phyloP scores from a whole-genome alignment of 768 basidiomycete genomes.

The Suillus subluteus region DNA sequence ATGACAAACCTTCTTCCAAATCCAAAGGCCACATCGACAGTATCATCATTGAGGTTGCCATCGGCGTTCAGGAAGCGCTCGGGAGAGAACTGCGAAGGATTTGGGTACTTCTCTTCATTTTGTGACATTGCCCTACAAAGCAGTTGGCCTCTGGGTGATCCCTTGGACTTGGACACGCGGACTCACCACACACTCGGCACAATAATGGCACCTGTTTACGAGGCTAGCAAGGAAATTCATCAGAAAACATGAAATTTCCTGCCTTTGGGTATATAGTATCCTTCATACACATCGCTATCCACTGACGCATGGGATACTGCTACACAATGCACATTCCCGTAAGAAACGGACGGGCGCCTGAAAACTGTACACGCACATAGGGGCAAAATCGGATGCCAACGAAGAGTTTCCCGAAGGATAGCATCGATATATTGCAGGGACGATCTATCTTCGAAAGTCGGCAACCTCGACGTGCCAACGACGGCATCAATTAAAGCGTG shows the following conservation, averaged over 20 bases:
- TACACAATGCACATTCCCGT: conserved; percentile 8
- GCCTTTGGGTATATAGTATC: conserved; percentile 33
- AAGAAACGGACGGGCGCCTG: not conserved
- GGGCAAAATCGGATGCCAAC: conserved; percentile 29
- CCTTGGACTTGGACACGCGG: not conserved
- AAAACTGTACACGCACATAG: conserved; percentile 20
- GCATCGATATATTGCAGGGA: conserved; percentile 31
- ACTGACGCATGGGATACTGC: conserved; percentile 24
- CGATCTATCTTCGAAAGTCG: conserved; percentile 28
- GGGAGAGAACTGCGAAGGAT: conserved; percentile 36
- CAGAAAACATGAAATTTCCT: not conserved
- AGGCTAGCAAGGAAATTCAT: conserved; percentile 8
- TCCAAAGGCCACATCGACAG: conserved; percentile 24
- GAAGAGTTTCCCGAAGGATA: too few species aligned
- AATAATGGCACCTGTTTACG: conserved; percentile 24
- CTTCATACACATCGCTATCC: conserved; percentile 30
- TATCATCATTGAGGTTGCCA: conserved; percentile 29
- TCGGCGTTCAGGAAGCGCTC: conserved; percentile 30
- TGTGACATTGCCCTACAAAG: conserved; percentile 37
- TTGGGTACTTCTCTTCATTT: conserved; percentile 36
- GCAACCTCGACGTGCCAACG: conserved; percentile 29
- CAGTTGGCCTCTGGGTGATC: not conserved
- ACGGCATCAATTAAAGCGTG: conserved; percentile 34
- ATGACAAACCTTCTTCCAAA: conserved; percentile 29
- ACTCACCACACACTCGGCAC: conserved; percentile 33